These are phyloP conservation scores for Thermochaetoides thermophila DNA, from an alignment of 495 filamentous ascomycete species.

Conservation along the genomic window DNA sequence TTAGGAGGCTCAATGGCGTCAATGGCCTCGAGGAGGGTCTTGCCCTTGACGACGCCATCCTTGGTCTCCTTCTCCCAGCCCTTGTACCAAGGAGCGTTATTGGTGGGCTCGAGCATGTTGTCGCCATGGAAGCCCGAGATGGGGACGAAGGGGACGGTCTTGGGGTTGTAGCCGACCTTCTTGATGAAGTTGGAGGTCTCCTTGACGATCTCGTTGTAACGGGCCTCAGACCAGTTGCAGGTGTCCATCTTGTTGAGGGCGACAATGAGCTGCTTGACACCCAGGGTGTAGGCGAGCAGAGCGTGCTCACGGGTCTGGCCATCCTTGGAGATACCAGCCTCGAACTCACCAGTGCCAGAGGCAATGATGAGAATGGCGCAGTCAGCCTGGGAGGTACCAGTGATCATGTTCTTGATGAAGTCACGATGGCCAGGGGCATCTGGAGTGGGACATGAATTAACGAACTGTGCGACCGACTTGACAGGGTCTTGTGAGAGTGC, in stretches of 20 bases:
- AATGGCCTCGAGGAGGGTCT: constrained; percentile 98
- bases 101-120: constrained; percentile 92
- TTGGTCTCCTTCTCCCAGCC: constrained; percentile 99
- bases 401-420: constrained; percentile 99
- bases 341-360: constrained; percentile 99
- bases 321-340: constrained; percentile 99
- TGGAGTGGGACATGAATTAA: constrained; percentile 19
- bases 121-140: constrained; percentile 99
- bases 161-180: constrained; percentile 99
- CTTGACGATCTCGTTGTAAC: constrained; percentile 99
- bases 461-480: no score
- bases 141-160: constrained; percentile 92
- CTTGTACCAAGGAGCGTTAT: constrained; percentile 99
- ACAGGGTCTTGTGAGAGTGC: no score
- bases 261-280: constrained; percentile 99
- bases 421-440: constrained; percentile 99
- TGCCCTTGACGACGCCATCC: constrained; percentile 72
- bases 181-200: constrained; percentile 99
- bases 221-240: constrained; percentile 90
- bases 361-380: constrained; percentile 99
- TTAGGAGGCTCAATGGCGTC: constrained; percentile 86
- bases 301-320: constrained; percentile 99
- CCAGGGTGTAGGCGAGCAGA: constrained; percentile 98
- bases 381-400: constrained; percentile 99
- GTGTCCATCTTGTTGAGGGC: constrained; percentile 99